Base-by-base conservation (phyloP, 179 eudicot genomes). In the Patellifolia procumbens region DNA sequence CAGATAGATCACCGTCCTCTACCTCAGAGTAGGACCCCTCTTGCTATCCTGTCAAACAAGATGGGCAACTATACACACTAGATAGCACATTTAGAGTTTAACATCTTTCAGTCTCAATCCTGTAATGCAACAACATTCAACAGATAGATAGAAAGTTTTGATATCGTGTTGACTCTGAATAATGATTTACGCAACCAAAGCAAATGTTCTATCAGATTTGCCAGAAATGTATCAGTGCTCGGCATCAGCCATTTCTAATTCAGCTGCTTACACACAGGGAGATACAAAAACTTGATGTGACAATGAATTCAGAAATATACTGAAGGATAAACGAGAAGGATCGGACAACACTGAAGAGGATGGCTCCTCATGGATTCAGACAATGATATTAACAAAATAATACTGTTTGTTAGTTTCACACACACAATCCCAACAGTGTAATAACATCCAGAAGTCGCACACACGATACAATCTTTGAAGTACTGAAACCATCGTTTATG, bases 21-120 rank as follows among this genome's bases (percentile, higher is more conserved):
- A n/a, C n/a, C 8, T 73, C 37, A 34, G 26, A 61, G 42, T 49
- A 76, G 39, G 73, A 60, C 31, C 20, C 67, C 43, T 39, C 8
- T 73, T 45, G 49, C 19, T 70, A 59, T 48, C 72, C 64, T 74
- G 75, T 58, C 68, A 60, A 69, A 78, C 61, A 66, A 35, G 28
- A 55, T 31, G 73, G 31, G 69, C 28, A 15, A 51, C 72, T 51
- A 53, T 28, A 69, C 3, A 34, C 26, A 26, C 56, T 39, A 74
- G 43, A 72, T 48, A 58, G 34, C 58, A 69, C 24, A 12, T 20
- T 11, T 51, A 37, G 28, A 71, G 52, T 63, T 61, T n/a, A 5
- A 53, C 29, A 39, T 55, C 11, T 12, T 58, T 52, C 17, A 51
- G 49, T 29, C 52, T 22, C 22, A 24, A 19, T 4, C 12, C 26